These are phyloP conservation scores for Intubia oerlemansii DNA, from an alignment of 2,329 filamentous ascomycete species.

Conservation along the genomic window DNA sequence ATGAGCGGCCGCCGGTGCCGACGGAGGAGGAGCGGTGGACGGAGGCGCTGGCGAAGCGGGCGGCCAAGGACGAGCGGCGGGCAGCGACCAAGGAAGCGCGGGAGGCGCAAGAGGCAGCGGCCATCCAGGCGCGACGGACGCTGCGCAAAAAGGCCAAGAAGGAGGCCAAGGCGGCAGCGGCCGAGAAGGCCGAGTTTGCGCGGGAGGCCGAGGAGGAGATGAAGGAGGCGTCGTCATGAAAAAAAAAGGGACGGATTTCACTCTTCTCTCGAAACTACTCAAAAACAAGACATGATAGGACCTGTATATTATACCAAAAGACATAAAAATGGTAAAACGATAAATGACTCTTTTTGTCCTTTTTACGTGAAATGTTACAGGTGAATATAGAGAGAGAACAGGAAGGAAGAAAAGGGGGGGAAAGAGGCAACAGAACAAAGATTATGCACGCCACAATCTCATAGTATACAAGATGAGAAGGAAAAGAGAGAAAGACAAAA, in stretches of 20 bases:
- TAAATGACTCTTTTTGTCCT: too few relatives aligned
- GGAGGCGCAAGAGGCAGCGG: constrained; percentile 5
- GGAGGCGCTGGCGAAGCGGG: constrained; percentile 29
- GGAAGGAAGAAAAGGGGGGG: not conserved
- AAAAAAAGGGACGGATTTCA: too few relatives aligned
- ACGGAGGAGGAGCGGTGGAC: constrained; percentile 38
- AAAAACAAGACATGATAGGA: too few relatives aligned
- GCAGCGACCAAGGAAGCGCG: constrained; percentile 12
- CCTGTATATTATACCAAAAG: too few relatives aligned
- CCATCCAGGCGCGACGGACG: constrained; percentile 2
- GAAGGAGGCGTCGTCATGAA: constrained; percentile 1
- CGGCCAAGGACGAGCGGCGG: constrained; percentile 33
- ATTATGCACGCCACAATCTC: too few relatives aligned
- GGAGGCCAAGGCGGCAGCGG: not conserved
- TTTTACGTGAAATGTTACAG: not conserved
- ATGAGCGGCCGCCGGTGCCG: constrained; percentile 43
- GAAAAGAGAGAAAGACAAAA: too few relatives aligned
- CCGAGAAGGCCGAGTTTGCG: constrained; percentile 1
- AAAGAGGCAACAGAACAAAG: too few relatives aligned
- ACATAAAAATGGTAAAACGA: too few relatives aligned
- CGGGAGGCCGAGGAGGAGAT: constrained; percentile 2
- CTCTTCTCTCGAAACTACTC: too few relatives aligned
- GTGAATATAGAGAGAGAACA: not conserved
- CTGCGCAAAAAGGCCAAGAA: constrained; percentile 3
- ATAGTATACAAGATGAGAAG: too few relatives aligned